Conservation (phyloP, 2,329 filamentous ascomycete species). For the Colletotrichum nymphaeae region DNA sequence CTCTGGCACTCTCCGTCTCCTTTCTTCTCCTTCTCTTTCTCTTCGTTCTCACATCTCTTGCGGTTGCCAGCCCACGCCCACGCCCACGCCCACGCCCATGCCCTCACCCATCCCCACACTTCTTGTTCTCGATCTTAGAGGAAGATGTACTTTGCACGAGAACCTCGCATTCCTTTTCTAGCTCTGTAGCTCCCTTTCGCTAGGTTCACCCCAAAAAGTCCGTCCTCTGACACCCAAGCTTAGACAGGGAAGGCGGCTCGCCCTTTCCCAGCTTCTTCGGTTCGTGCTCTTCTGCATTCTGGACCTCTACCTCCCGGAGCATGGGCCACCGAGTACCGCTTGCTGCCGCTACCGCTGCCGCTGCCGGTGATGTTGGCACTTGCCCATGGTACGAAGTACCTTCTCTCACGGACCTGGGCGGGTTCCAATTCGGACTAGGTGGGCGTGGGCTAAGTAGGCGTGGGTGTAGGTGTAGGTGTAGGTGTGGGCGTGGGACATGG, state of each 20-base stretch:
- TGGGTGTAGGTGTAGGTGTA: not conserved
- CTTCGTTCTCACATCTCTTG: not conserved
- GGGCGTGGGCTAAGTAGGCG: not conserved
- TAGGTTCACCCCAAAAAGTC: not conserved
- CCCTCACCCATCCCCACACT: not conserved
- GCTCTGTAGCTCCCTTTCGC: not conserved
- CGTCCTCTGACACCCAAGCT: not conserved
- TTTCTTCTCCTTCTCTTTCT: not conserved
- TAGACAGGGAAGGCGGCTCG: conserved; percentile 4
- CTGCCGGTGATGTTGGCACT: not conserved
- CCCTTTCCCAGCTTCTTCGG: conserved; percentile 23
- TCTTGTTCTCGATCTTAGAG: not conserved
- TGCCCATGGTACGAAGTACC: not conserved
- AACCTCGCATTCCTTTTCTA: not conserved
- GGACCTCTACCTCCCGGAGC: not conserved
- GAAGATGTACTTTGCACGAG: not conserved
- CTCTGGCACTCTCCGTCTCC: not conserved
- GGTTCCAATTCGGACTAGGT: not conserved
- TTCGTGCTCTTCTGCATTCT: conserved; percentile 8
- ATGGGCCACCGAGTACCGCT: not conserved
- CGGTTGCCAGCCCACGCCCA: not conserved
- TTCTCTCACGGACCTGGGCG: not conserved
- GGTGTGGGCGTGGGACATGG: not conserved
- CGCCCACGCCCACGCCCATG: too few species aligned
- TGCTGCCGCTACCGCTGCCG: conserved; percentile 3